Base-by-base conservation (phyloP, 495 filamentous ascomycete species). In the Talaromyces proteolyticus region DNA sequence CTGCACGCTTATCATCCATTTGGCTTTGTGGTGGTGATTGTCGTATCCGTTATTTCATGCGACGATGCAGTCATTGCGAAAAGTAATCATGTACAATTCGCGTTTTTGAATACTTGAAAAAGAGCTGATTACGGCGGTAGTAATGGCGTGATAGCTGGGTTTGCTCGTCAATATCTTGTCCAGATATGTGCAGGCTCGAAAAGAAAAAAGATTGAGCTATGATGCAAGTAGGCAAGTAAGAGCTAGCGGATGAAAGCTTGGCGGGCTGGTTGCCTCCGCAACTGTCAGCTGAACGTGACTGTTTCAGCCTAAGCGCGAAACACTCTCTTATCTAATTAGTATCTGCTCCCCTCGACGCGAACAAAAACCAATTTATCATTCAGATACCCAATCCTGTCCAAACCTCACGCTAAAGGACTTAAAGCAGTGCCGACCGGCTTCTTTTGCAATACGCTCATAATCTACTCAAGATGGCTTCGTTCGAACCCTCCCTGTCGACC, bases 401-500 rank as follows among this genome's bases (percentile, higher is more conserved):
- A n/a, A n/a, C n/a, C n/a, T n/a, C n/a, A n/a, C n/a, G n/a, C n/a
- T n/a, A n/a, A n/a, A n/a, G n/a, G n/a, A n/a, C n/a, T n/a, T n/a
- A n/a, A n/a, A n/a, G n/a, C n/a, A n/a, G n/a, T n/a, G n/a, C n/a
- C n/a, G n/a, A n/a, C n/a, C n/a, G n/a, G n/a, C n/a, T n/a, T n/a
- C n/a, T n/a, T n/a, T n/a, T n/a, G n/a, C n/a, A n/a, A n/a, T n/a
- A n/a, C n/a, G n/a, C n/a, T n/a, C n/a, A n/a, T 14, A 14, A 36
- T 6, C 29, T 4, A 42, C 26, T 44, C 45, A 71, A 24, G 40
- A 90, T 90, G 85, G 64, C 84, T 8, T 80, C 82, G 37, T 91
- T 92, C 57, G 89, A 94, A 53, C 81, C 86, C 2, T 87, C 88
- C 0, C 70, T 88, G 43, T 90, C 87, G 1, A 85, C 80, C 24